Percentiles rank a stretch among this genome's conserved stretches.
Evolutionary conservation across 306 rosid genomes (phyloP).

Genomic region (Acacia confusa): DNA sequence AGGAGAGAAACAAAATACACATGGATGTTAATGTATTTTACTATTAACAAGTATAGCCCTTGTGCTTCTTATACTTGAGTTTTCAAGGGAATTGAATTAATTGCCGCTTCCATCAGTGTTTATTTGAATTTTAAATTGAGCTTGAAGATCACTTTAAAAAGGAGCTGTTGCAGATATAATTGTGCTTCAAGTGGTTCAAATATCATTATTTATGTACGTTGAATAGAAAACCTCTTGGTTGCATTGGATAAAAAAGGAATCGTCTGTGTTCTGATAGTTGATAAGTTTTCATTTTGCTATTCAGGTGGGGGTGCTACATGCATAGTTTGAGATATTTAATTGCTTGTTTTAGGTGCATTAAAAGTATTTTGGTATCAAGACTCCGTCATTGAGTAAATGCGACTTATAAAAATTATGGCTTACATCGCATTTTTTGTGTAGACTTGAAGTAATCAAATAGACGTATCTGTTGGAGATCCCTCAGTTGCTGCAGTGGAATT

Average conservation of each 20-base stretch:
- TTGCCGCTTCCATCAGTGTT: neutral
- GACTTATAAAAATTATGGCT: neutral
- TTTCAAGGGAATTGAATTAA: neutral
- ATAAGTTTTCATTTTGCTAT: neutral
- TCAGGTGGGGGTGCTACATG: neutral
- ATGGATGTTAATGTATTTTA: neutral
- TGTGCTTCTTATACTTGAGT: neutral
- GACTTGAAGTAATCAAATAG: neutral
- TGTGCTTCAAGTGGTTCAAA: neutral
- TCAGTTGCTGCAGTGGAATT: constrained; percentile 13
- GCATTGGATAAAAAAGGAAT: neutral
- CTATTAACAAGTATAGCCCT: neutral
- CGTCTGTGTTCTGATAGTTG: neutral
- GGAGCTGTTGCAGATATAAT: neutral
- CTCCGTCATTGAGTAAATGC: neutral
- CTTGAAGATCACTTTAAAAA: neutral
- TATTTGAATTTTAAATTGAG: neutral
- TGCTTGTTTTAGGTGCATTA: neutral
- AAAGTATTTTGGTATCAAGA: neutral
- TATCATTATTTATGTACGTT: neutral
- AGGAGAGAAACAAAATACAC: too few species aligned
- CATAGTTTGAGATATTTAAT: neutral
- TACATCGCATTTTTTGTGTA: neutral
- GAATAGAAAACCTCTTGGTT: neutral
- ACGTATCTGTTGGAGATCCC: neutral